Conservation (phyloP, 768 basidiomycete species). For the Trametes coccinea region DNA sequence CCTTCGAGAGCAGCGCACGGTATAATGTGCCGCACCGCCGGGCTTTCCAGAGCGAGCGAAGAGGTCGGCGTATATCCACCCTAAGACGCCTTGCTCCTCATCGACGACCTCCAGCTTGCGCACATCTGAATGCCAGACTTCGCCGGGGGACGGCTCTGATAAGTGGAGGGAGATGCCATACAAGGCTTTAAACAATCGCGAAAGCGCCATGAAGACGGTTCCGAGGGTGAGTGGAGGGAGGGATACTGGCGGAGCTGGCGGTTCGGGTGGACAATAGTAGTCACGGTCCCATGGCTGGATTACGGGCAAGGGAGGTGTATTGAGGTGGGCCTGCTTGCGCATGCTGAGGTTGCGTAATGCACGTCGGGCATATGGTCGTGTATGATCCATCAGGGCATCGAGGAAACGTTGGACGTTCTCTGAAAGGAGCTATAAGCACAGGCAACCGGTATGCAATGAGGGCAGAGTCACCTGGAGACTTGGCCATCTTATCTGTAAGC, state of each 20-base stretch:
- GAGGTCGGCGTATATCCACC: constrained; percentile 94
- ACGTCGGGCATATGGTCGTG: constrained; percentile 69
- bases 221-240: constrained; percentile 81
- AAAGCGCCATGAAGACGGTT: constrained; percentile 90
- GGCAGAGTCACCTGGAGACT: constrained; percentile 91
- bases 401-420: constrained; percentile 90
- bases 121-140: constrained; percentile 88
- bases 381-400: constrained; percentile 76
- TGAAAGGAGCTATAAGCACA: constrained; percentile 26
- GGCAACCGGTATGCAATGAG: too few relatives aligned
- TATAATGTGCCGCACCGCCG: constrained; percentile 94
- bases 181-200: constrained; percentile 79
- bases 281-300: constrained; percentile 98
- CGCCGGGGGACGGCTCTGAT: constrained; percentile 65
- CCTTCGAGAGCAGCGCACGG: constrained; percentile 90
- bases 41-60: constrained; percentile 85
- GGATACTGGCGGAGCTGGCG: constrained; percentile 71
- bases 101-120: constrained; percentile 93
- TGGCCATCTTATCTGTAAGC: constrained; percentile 95
- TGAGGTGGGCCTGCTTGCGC: constrained; percentile 76
- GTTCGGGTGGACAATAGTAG: constrained; percentile 83
- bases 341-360: constrained; percentile 68
- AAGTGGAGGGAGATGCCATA: constrained; percentile 87
- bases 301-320: constrained; percentile 53
- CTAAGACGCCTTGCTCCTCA: constrained; percentile 81